Conservation (phyloP, 176 grass and related monocot species). For the Phragmites australis region DNA sequence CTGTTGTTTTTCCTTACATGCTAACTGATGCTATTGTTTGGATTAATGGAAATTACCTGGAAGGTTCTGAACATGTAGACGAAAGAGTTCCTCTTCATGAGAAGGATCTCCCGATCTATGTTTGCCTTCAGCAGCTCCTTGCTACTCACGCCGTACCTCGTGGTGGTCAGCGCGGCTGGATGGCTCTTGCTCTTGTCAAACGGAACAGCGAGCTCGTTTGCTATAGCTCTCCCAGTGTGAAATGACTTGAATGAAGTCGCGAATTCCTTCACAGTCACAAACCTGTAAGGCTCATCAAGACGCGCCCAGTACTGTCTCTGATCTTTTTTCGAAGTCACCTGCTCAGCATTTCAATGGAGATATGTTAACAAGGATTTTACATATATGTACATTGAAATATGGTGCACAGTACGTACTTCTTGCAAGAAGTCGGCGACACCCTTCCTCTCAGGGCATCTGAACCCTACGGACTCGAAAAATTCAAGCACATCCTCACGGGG, state of each 20-base stretch:
- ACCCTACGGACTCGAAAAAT: constrained; percentile 82
- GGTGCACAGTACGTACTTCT: constrained; percentile 48
- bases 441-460: constrained; percentile 92
- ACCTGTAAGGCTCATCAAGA: constrained; percentile 45
- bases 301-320: constrained; percentile 78
- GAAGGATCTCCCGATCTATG: constrained; percentile 70
- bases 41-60: constrained; percentile 49
- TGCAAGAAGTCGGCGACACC: constrained; percentile 91
- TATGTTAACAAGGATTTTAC: background rate
- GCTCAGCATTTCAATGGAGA: constrained; percentile 1
- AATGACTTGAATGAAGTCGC: constrained; percentile 56
- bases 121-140: constrained; percentile 81
- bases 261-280: constrained; percentile 74
- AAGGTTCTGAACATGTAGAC: constrained; percentile 79
- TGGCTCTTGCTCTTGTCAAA: constrained; percentile 76
- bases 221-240: constrained; percentile 52
- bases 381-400: background rate
- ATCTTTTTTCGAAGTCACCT: constrained; percentile 80
- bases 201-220: constrained; percentile 55
- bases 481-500: constrained; percentile 75
- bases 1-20: background rate
- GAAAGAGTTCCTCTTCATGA: constrained; percentile 98
- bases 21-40: background rate
- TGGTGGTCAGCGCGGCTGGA: constrained; percentile 73
- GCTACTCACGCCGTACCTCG: constrained; percentile 60